phyloP scores from a whole-genome alignment of 1,284 basidiomycete genomes.

The Pseudomicrostroma phylloplanum region DNA sequence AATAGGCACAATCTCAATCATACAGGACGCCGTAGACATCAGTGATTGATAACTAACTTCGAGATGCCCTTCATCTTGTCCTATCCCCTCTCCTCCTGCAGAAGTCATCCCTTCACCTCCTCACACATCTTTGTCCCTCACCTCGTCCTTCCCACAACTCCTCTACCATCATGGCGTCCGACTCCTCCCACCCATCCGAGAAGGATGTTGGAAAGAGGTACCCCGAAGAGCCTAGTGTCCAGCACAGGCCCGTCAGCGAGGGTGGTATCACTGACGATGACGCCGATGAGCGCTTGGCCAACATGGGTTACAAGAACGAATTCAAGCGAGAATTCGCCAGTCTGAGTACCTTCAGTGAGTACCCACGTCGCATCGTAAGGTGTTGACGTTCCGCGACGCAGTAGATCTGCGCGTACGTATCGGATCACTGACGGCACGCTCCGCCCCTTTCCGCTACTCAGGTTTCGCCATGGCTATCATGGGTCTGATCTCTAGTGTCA shows the following conservation, averaged over 20 bases:
- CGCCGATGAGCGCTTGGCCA: slow-evolving; percentile 43
- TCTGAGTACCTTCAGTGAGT: slow-evolving; percentile 48
- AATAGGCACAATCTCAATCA: too few species aligned
- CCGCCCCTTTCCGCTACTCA: background rate
- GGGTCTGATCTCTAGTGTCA: slow-evolving; percentile 48
- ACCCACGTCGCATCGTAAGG: slow-evolving; percentile 42
- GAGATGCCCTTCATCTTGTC: too few species aligned
- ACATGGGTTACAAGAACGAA: slow-evolving; percentile 45
- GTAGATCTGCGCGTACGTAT: background rate
- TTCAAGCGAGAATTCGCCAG: slow-evolving; percentile 49
- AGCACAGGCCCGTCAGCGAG: slow-evolving; percentile 3
- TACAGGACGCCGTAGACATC: too few species aligned
- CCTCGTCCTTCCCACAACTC: too few species aligned
- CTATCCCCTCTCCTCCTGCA: too few species aligned
- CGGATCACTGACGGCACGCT: too few species aligned
- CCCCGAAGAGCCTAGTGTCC: background rate
- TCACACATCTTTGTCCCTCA: too few species aligned
- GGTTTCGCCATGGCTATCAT: slow-evolving; percentile 28
- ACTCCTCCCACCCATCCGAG: too few species aligned
- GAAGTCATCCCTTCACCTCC: too few species aligned
- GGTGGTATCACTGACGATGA: slow-evolving; percentile 19
- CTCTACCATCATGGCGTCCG: too few species aligned
- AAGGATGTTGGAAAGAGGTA: background rate
- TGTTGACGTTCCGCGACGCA: background rate
- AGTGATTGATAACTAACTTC: too few species aligned